A percentile compares a stretch with the other conserved stretches of the same genome.
Evolutionary conservation across 768 basidiomycete genomes (phyloP).

Genomic region (Hydnomerulius pinastri): DNA sequence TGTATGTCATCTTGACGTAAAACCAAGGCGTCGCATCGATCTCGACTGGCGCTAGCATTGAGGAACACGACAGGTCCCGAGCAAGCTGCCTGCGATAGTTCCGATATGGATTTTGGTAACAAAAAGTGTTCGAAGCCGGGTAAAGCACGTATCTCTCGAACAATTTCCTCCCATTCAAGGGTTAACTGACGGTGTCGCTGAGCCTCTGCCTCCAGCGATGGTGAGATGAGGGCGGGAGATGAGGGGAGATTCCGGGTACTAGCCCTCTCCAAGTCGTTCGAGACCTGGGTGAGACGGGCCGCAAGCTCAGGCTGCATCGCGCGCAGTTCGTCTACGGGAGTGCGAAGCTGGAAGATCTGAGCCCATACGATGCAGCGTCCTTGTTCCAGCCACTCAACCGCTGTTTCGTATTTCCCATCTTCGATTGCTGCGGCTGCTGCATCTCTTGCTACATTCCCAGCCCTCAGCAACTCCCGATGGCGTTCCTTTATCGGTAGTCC

Average conservation of each 20-base stretch:
- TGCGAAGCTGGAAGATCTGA: slow-evolving; percentile 16
- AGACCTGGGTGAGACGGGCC: slow-evolving; percentile 1
- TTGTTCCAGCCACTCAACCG: slow-evolving; percentile 22
- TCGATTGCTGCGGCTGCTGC: too few relatives aligned
- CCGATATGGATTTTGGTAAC: too few relatives aligned
- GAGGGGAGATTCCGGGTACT: too few relatives aligned
- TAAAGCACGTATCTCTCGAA: neutral
- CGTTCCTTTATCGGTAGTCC: too few relatives aligned
- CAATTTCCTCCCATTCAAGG: neutral
- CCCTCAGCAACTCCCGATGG: too few relatives aligned
- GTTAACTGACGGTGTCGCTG: too few relatives aligned
- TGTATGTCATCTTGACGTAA: neutral
- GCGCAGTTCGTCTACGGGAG: slow-evolving; percentile 3
- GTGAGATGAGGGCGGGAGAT: too few relatives aligned
- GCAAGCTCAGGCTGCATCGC: slow-evolving; percentile 5
- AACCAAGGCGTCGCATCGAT: slow-evolving; percentile 1
- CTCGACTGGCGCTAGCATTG: neutral
- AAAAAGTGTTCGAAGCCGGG: too few relatives aligned
- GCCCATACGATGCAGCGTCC: slow-evolving; percentile 17
- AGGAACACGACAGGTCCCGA: slow-evolving; percentile 1
- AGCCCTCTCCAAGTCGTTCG: too few relatives aligned
- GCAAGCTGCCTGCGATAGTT: neutral
- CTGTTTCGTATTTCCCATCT: neutral
- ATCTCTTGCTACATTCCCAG: too few relatives aligned
- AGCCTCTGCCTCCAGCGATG: too few relatives aligned